These are phyloP conservation scores for Candida germanica DNA, from an alignment of 805 yeast species.

Conservation along the genomic window DNA sequence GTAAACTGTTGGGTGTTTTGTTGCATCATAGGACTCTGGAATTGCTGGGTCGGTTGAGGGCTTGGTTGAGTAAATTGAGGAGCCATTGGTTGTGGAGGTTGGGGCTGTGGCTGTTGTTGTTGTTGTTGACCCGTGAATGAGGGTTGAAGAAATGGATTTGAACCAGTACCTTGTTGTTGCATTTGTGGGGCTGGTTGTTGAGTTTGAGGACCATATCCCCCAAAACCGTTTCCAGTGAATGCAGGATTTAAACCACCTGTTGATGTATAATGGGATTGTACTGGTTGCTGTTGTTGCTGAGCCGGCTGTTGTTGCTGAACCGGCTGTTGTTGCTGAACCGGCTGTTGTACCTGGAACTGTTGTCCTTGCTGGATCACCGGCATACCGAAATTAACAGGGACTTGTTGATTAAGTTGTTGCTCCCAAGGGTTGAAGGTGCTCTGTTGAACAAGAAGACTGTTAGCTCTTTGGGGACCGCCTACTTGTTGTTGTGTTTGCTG, in stretches of 20 bases:
- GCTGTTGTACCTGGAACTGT: slow-evolving; percentile 2
- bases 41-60: slow-evolving; percentile 19
- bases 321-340: slow-evolving; percentile 5
- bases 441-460: slow-evolving; percentile 35
- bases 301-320: slow-evolving; percentile 8
- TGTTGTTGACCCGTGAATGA: slow-evolving; percentile 8
- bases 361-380: slow-evolving; percentile 14
- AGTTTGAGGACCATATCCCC: slow-evolving; percentile 44
- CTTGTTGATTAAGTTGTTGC: slow-evolving; percentile 9
- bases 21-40: slow-evolving; percentile 10
- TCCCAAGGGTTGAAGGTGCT: slow-evolving; percentile 43
- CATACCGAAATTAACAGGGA: slow-evolving; percentile 8
- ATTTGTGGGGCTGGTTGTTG: slow-evolving; percentile 16
- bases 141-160: slow-evolving; percentile 20
- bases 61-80: slow-evolving; percentile 17
- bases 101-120: slow-evolving; percentile 5
- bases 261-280: slow-evolving; percentile 4
- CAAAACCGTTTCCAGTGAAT: slow-evolving; percentile 59
- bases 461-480: slow-evolving; percentile 17
- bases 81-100: slow-evolving; percentile 5
- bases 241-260: slow-evolving; percentile 18
- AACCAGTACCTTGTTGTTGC: slow-evolving; percentile 15
- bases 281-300: slow-evolving; percentile 3
- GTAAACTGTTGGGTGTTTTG: slow-evolving; percentile 6
- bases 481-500: too few species aligned